A percentile compares a stretch with the other conserved stretches of the same genome.
phyloP scores from a whole-genome alignment of 768 basidiomycete species.

The Tremella yokohamensis region DNA sequence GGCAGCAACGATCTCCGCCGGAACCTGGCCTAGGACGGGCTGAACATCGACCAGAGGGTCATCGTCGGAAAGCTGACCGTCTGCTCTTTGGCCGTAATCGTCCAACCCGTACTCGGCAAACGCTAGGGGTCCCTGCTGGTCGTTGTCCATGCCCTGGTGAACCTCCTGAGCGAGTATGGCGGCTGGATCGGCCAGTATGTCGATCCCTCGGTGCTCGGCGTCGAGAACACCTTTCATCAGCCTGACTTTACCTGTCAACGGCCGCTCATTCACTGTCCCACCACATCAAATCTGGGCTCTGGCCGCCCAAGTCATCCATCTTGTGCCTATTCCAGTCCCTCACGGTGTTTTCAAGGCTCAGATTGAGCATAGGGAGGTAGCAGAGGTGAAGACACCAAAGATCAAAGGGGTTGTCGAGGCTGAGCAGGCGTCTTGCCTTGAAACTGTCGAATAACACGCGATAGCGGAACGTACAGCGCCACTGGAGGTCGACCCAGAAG shows the following conservation, averaged over 20 bases:
- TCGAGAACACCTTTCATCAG: too few relatives aligned
- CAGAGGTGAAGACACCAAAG: constrained; percentile 7
- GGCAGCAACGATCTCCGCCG: not conserved
- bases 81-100: constrained; percentile 3
- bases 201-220: not conserved
- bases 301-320: not conserved
- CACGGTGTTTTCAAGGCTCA: not conserved
- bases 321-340: too few relatives aligned
- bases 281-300: not conserved
- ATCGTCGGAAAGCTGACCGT: not conserved
- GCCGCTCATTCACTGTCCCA: not conserved
- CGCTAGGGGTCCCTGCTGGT: not conserved
- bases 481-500: constrained; percentile 7
- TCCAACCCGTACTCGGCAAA: not conserved
- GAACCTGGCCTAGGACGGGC: not conserved
- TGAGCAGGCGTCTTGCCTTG: not conserved
- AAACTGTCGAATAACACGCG: not conserved
- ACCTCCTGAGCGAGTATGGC: not conserved
- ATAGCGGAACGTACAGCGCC: not conserved
- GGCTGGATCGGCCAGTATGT: not conserved
- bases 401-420: constrained; percentile 6
- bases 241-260: not conserved
- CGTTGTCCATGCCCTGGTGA: not conserved
- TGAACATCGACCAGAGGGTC: not conserved
- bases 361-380: constrained; percentile 9